Evolutionary conservation across 2,329 filamentous ascomycete genomes (phyloP).

Genomic region (Sclerotinia trifoliorum): DNA sequence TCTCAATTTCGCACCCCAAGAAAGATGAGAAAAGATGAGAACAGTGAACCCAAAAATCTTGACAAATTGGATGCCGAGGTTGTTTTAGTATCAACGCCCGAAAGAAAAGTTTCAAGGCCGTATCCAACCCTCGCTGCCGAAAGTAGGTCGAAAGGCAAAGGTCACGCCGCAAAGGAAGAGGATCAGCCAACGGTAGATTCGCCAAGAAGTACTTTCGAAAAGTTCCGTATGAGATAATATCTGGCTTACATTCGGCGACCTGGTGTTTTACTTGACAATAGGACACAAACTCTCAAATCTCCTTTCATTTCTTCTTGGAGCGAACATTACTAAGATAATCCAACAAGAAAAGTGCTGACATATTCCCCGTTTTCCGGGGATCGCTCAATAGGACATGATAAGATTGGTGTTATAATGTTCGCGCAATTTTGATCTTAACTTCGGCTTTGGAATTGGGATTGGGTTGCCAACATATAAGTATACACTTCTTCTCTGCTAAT

Average conservation of each 20-base stretch:
- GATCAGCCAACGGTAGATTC: slow-evolving; percentile 33
- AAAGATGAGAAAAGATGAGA: slow-evolving; percentile 11
- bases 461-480: slow-evolving; percentile 14
- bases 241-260: slow-evolving; percentile 27
- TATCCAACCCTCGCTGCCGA: background rate
- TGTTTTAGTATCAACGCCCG: slow-evolving; percentile 1
- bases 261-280: slow-evolving; percentile 12
- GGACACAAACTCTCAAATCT: slow-evolving; percentile 1
- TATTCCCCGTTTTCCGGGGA: slow-evolving; percentile 15
- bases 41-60: background rate
- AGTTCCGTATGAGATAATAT: slow-evolving; percentile 17
- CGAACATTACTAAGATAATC: slow-evolving; percentile 10
- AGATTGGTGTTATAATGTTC: slow-evolving; percentile 17
- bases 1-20: slow-evolving; percentile 28
- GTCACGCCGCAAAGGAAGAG: slow-evolving; percentile 24
- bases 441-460: background rate
- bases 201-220: slow-evolving; percentile 31
- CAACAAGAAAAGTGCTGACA: slow-evolving; percentile 22
- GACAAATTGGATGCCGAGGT: slow-evolving; percentile 4
- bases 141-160: background rate
- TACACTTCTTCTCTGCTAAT: slow-evolving; percentile 16
- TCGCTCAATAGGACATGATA: slow-evolving; percentile 25
- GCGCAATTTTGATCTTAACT: background rate
- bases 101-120: slow-evolving; percentile 13
- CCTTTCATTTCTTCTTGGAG: slow-evolving; percentile 20